Evolutionary conservation across 1,284 basidiomycete species (phyloP).

Genomic region (Austropuccinia psidii): DNA sequence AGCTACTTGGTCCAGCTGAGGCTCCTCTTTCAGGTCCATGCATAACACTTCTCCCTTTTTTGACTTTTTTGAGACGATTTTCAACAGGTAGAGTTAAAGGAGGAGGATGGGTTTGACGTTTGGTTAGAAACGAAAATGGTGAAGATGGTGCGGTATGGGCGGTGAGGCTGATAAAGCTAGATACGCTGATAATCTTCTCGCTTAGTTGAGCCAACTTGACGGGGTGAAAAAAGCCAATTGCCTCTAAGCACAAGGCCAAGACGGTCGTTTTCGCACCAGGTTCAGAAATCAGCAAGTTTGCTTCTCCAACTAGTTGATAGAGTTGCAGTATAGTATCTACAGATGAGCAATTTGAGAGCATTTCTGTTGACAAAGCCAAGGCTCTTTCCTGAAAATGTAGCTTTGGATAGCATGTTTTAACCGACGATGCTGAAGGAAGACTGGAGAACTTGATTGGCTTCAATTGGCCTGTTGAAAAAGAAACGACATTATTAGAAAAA

Average conservation of each 20-base stretch:
- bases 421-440: neutral
- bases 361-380: neutral
- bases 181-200: neutral
- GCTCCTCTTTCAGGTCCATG: slow-evolving; percentile 13
- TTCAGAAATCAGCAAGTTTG: neutral
- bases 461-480: neutral
- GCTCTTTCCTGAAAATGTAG: neutral
- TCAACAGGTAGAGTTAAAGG: neutral
- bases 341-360: neutral
- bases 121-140: slow-evolving; percentile 25
- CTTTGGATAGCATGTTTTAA: neutral
- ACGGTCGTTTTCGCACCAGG: neutral
- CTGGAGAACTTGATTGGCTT: neutral
- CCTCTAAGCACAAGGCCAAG: neutral
- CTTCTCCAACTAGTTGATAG: slow-evolving; percentile 11
- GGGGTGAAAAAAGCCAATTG: slow-evolving; percentile 16
- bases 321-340: neutral
- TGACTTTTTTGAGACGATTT: neutral
- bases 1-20: slow-evolving; percentile 17
- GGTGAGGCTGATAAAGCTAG: neutral
- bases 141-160: neutral
- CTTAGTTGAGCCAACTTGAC: slow-evolving; percentile 11
- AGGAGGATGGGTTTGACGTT: neutral
- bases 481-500: neutral
- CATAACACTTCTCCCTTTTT: slow-evolving; percentile 21